phyloP scores from a whole-genome alignment of 805 yeast species.

The Ogataea siamensis region DNA sequence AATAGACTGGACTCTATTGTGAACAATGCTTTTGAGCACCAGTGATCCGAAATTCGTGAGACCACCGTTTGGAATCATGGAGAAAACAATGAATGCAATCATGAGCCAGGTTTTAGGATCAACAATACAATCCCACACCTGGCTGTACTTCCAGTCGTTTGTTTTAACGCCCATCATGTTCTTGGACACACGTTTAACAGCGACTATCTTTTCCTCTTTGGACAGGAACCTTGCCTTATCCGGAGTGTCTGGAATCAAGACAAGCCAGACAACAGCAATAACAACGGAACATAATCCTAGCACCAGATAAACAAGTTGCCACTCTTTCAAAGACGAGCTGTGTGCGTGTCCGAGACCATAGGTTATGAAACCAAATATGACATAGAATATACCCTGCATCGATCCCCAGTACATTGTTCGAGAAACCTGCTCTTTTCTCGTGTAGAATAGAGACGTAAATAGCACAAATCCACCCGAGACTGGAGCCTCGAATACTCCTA shows the following conservation, averaged over 20 bases:
- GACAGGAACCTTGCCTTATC: constrained; percentile 28
- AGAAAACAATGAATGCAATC: constrained; percentile 24
- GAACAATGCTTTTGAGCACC: constrained; percentile 22
- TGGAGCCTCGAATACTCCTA: constrained; percentile 38
- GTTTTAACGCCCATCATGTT: constrained; percentile 33
- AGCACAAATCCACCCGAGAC: constrained; percentile 34
- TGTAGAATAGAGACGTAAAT: constrained; percentile 32
- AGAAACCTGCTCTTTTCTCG: constrained; percentile 35
- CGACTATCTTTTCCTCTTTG: constrained; percentile 28
- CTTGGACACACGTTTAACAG: constrained; percentile 27
- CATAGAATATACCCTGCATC: constrained; percentile 13
- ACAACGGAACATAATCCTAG: constrained; percentile 28
- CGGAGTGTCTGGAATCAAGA: constrained; percentile 30
- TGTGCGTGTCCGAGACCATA: constrained; percentile 32
- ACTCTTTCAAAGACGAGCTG: constrained; percentile 20
- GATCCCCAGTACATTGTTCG: constrained; percentile 21
- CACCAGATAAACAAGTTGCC: constrained; percentile 31
- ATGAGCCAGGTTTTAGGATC: constrained; percentile 27
- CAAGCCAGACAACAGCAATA: constrained; percentile 24
- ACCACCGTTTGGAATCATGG: constrained; percentile 34
- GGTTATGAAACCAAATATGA: constrained; percentile 19
- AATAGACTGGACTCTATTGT: constrained; percentile 20
- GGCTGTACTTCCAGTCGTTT: constrained; percentile 27
- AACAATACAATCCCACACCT: constrained; percentile 23
- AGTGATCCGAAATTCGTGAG: constrained; percentile 29